Conservation (phyloP, 2,329 filamentous ascomycete species). For the Claviceps monticola region DNA sequence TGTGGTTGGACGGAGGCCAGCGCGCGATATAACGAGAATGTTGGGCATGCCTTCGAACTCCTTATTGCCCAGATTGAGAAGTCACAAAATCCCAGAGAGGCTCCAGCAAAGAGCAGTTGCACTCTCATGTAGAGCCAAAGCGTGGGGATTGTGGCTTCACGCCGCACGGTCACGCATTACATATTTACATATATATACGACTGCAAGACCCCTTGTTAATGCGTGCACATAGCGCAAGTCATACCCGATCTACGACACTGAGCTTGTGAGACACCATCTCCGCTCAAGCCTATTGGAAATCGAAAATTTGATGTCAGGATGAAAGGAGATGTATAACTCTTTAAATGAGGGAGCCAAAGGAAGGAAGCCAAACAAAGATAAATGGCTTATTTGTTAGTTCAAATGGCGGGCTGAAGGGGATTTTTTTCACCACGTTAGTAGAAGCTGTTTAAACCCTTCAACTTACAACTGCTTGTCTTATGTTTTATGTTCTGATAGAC, state of each 20-base stretch:
- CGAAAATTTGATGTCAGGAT: too few relatives aligned
- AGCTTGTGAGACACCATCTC: not conserved
- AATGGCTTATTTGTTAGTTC: too few relatives aligned
- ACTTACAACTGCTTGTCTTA: too few relatives aligned
- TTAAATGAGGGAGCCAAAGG: too few relatives aligned
- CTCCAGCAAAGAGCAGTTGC: slow-evolving; percentile 70
- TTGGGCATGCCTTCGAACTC: slow-evolving; percentile 81
- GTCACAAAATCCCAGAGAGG: slow-evolving; percentile 77
- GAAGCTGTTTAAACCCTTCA: too few relatives aligned
- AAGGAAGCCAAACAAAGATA: too few relatives aligned
- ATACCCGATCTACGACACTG: not conserved
- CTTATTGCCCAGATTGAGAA: slow-evolving; percentile 94
- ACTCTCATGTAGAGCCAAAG: slow-evolving; percentile 53
- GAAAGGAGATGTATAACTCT: too few relatives aligned
- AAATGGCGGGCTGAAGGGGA: too few relatives aligned
- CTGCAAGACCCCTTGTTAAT: not conserved
- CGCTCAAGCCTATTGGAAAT: not conserved
- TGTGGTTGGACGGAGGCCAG: slow-evolving; percentile 94
- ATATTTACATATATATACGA: not conserved
- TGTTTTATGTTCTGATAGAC: too few relatives aligned
- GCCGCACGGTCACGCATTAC: not conserved
- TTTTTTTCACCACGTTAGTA: too few relatives aligned
- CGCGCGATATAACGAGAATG: slow-evolving; percentile 88
- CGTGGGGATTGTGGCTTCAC: not conserved
- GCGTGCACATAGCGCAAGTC: not conserved